Conservation (phyloP, 1,284 basidiomycete species). For the Sphaerobolus stellatus region DNA sequence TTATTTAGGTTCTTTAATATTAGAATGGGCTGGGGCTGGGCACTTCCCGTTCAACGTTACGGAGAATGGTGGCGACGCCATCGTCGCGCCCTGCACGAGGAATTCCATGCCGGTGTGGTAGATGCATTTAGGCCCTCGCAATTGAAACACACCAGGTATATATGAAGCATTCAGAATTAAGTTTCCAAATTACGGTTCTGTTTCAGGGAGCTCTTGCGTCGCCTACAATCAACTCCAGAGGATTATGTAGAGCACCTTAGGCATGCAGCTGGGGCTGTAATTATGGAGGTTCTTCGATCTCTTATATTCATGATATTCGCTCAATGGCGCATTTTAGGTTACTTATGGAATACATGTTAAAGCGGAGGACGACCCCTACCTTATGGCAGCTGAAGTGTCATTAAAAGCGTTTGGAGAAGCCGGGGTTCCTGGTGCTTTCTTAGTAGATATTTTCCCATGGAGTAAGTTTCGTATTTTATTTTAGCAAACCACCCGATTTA, state of each 20-base stretch:
- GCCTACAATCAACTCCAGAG: constrained; percentile 31
- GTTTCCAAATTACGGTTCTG: neutral
- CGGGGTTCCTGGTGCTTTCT: constrained; percentile 28
- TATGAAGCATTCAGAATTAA: no score
- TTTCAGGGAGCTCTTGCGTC: constrained; percentile 24
- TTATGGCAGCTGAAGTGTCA: constrained; percentile 28
- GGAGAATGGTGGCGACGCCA: no score
- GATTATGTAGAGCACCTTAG: constrained; percentile 31
- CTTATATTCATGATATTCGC: no score
- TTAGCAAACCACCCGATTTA: neutral
- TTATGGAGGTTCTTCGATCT: constrained; percentile 14
- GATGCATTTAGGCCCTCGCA: no score
- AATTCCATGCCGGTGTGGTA: no score
- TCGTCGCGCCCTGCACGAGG: no score
- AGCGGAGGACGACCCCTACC: constrained; percentile 23
- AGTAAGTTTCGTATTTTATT: neutral
- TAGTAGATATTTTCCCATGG: constrained; percentile 33
- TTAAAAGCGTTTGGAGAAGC: constrained; percentile 22
- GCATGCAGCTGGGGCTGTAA: constrained; percentile 19
- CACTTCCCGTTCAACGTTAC: no score
- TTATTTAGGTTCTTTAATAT: neutral
- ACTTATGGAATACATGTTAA: constrained; percentile 8
- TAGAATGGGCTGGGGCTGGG: neutral
- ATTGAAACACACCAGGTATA: no score
- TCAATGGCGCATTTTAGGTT: constrained; percentile 1